Evolutionary conservation across 192 early-diverging fungal species (phyloP).

Genomic region (Podila minutissima): DNA sequence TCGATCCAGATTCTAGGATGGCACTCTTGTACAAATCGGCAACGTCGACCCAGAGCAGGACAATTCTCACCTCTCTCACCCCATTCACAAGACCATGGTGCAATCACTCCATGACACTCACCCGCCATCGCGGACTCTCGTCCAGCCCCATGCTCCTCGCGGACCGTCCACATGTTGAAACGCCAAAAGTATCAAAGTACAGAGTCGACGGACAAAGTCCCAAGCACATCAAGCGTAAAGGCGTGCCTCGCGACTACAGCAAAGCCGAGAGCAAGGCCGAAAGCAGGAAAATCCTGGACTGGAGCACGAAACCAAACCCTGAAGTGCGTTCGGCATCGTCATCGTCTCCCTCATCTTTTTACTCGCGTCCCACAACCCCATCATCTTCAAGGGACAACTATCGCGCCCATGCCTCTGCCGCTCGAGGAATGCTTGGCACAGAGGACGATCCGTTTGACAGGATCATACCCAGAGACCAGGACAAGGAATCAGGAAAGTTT

Average conservation of each 20-base stretch:
- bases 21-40: neutral
- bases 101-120: neutral
- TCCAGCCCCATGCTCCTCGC: neutral
- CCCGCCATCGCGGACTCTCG: neutral
- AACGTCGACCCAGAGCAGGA: neutral
- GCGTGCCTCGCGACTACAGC: constrained; percentile 1
- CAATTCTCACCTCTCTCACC: neutral
- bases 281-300: neutral
- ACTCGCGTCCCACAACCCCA: no score
- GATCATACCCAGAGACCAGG: neutral
- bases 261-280: neutral
- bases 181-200: neutral
- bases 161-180: neutral
- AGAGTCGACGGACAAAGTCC: neutral
- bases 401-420: neutral
- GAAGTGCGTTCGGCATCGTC: no score
- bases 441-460: constrained; percentile 21
- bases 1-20: neutral
- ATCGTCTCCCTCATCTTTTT: no score
- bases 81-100: neutral
- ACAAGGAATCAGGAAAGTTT: constrained; percentile 24
- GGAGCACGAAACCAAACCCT: neutral
- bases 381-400: neutral
- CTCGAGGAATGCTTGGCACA: neutral
- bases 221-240: neutral